Conservation (phyloP, 192 early-diverging fungal species). For the Entomortierella parvispora region DNA sequence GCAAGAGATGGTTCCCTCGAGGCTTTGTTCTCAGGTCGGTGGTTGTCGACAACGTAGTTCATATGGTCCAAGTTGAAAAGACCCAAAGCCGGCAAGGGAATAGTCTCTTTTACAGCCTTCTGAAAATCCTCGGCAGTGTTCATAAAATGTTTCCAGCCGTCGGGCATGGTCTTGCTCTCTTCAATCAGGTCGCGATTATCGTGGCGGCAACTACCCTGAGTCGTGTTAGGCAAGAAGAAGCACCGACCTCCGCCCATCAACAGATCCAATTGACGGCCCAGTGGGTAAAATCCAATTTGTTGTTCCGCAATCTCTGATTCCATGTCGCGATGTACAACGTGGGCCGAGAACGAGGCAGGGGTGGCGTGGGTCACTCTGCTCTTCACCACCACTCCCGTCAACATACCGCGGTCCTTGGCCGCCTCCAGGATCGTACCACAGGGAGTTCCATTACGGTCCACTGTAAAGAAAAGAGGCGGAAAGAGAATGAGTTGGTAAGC, state of each 20-base stretch:
- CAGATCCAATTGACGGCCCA: constrained; percentile 86
- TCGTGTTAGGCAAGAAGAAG: constrained; percentile 82
- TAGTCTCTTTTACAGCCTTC: not conserved
- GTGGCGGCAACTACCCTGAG: constrained; percentile 73
- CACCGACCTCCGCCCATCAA: constrained; percentile 94
- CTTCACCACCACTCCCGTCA: constrained; percentile 93
- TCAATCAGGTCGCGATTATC: constrained; percentile 78
- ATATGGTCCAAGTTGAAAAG: constrained; percentile 90
- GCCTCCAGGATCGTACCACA: constrained; percentile 96
- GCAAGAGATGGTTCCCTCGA: constrained; percentile 77
- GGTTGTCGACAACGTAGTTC: constrained; percentile 91
- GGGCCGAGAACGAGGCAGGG: constrained; percentile 83
- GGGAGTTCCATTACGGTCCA: constrained; percentile 69
- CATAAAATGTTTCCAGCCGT: too few relatives aligned
- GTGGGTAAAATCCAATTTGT: constrained; percentile 89
- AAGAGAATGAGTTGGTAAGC: not conserved
- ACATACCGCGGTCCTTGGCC: constrained; percentile 82
- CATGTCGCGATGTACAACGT: constrained; percentile 81
- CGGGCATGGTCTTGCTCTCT: constrained; percentile 51
- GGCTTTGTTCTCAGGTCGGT: constrained; percentile 47
- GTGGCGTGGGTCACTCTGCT: constrained; percentile 96
- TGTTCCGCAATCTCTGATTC: constrained; percentile 90
- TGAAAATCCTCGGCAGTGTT: constrained; percentile 61
- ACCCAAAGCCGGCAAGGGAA: constrained; percentile 74
- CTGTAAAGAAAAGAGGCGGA: constrained; percentile 11